Evolutionary conservation across 2,329 filamentous ascomycete genomes (phyloP).

Genomic region (Didymella exigua): DNA sequence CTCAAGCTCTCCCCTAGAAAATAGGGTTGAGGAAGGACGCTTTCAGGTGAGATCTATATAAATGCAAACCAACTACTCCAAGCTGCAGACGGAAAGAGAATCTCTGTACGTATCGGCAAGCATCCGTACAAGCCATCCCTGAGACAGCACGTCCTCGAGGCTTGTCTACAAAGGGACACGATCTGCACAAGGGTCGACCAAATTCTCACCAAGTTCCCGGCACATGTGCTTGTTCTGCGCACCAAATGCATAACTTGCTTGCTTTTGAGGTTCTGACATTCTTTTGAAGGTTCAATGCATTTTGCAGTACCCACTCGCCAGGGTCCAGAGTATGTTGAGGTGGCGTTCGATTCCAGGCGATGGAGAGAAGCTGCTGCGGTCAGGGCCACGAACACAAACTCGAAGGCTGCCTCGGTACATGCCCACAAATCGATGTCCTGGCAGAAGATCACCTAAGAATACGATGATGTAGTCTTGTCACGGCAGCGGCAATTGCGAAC

Average conservation of each 20-base stretch:
- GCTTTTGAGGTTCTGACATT: background rate
- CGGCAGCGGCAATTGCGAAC: background rate
- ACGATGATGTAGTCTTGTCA: background rate
- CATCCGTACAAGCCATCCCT: background rate
- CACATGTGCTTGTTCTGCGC: background rate
- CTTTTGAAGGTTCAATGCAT: background rate
- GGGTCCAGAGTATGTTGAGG: background rate
- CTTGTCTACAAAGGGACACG: background rate
- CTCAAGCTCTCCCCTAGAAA: background rate
- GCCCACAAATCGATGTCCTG: background rate
- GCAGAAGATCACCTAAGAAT: background rate
- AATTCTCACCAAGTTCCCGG: background rate
- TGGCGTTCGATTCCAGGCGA: background rate
- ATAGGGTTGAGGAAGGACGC: background rate
- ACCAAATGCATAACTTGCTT: background rate
- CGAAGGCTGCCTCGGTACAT: background rate
- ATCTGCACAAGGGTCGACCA: slow-evolving; percentile 9
- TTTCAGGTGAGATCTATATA: background rate
- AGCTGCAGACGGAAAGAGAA: background rate
- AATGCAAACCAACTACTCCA: background rate
- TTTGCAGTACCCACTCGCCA: background rate
- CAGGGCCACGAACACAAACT: background rate
- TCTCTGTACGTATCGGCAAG: background rate
- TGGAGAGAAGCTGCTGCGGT: background rate
- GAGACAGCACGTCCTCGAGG: background rate